Evolutionary conservation across 2,329 filamentous ascomycete species (phyloP), one percentile per base, ranked within the genome.

Genomic region (Pseudogymnoascus sp.): DNA sequence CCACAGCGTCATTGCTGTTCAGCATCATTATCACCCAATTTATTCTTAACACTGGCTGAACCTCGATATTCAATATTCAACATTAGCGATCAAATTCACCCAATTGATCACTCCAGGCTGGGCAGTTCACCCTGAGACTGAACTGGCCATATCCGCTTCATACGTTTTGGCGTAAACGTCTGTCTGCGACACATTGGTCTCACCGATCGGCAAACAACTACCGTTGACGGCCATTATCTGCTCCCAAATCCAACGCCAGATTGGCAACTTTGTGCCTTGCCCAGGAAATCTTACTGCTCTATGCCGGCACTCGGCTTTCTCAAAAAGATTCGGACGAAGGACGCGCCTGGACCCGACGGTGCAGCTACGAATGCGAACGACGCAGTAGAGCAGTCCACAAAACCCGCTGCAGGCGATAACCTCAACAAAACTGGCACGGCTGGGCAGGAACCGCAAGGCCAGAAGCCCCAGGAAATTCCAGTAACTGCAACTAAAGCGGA

Each of bases 311-410:
- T 97, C 82, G 91, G 91, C 78, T 92, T 97, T 75, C 86, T 97
- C 75, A 97, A 97, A 85, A 97, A 96, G 86, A 96, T 96, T 85
- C 88, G 92, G 85, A 96, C 92, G 80, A 96, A 92, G 86, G 92
- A 97, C 81, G 89, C 87, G 72, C 80, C 80, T 72, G 83, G 81
- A 75, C 89, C 87, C 70, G 82, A 80, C 63, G n/a, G 52, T 35
- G 14, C 61, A 9, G 31, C 52, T 35, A 37, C 49, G 37, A 60
- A 52, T 52, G 55, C 61, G 43, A 62, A 55, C 18, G 58, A 35
- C 61, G 31, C 37, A 31, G 41, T 35, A 25, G 41, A 55, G 4
- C 49, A 73, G 83, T 87, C 75, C 31, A 28, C 61, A 40, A 61
- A 33, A 59, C 76, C 82, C 74, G 85, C 87, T 74, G 82, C 85